phyloP scores from a whole-genome alignment of 73 alveolate species.

The Uronychia binucleata region DNA sequence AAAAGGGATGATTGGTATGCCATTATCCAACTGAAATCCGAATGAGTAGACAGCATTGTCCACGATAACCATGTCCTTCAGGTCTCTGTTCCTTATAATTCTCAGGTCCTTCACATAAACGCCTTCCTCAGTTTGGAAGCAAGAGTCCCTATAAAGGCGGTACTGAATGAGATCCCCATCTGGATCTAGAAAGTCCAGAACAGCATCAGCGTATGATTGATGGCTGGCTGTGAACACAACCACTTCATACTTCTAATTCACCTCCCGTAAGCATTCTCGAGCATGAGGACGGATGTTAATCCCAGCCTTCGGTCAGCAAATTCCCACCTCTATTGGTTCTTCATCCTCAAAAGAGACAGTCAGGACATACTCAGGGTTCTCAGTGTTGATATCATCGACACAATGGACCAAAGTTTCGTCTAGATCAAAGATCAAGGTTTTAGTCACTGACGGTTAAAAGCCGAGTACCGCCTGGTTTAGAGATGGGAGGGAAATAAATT shows the following conservation, averaged over 20 bases:
- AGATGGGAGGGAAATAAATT: slow-evolving; percentile 35
- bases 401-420: slow-evolving; percentile 91
- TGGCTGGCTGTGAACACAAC: slow-evolving; percentile 82
- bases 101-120: slow-evolving; percentile 57
- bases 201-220: slow-evolving; percentile 86
- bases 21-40: slow-evolving; percentile 73
- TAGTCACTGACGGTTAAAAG: slow-evolving; percentile 12
- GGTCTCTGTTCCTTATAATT: slow-evolving; percentile 57
- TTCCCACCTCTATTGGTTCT: slow-evolving; percentile 7
- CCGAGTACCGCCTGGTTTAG: slow-evolving; percentile 25
- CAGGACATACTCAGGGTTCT: slow-evolving; percentile 53
- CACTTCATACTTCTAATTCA: slow-evolving; percentile 59
- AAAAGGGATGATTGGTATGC: slow-evolving; percentile 81
- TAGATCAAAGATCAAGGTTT: slow-evolving; percentile 74
- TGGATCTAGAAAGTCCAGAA: slow-evolving; percentile 84
- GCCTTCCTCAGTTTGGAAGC: slow-evolving; percentile 49
- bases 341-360: slow-evolving; percentile 67
- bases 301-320: slow-evolving; percentile 53
- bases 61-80: slow-evolving; percentile 65
- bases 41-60: slow-evolving; percentile 76
- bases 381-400: slow-evolving; percentile 71
- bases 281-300: slow-evolving; percentile 78
- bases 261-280: slow-evolving; percentile 63
- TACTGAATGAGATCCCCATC: slow-evolving; percentile 66
- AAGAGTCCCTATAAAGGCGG: slow-evolving; percentile 81